phyloP scores from a whole-genome alignment of 1,139 yeast species.

The Scheffersomyces lignicola region DNA sequence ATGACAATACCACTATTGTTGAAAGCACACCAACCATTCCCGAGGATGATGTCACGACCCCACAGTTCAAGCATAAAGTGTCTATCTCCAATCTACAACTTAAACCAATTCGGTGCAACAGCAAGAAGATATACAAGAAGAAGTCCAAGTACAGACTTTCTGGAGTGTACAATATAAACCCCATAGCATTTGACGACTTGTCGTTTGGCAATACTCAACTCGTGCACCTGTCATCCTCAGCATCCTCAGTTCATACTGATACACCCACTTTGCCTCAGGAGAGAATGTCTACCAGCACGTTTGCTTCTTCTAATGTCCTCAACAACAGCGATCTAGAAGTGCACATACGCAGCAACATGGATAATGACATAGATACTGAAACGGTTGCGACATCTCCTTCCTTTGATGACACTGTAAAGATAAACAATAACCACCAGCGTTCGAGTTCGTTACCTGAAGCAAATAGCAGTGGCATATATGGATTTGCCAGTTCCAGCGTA shows the following conservation, averaged over 20 bases:
- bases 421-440: conserved; percentile 9
- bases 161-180: conserved; percentile 39
- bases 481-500: neutral
- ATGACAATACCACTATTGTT: neutral
- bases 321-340: conserved; percentile 4
- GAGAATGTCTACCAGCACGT: conserved; percentile 1
- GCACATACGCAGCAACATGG: neutral
- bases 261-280: conserved; percentile 2
- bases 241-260: neutral
- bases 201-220: neutral
- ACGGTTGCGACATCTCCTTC: conserved; percentile 18
- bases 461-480: conserved; percentile 7
- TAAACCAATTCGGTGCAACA: conserved; percentile 42
- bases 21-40: conserved; percentile 9
- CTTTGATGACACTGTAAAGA: neutral
- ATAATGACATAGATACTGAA: conserved; percentile 4
- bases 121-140: conserved; percentile 36
- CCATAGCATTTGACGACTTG: conserved; percentile 24
- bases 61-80: conserved; percentile 20
- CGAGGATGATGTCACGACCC: conserved; percentile 10
- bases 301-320: conserved; percentile 4
- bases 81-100: conserved; percentile 41
- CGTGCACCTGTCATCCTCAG: neutral
- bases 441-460: conserved; percentile 27
- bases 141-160: conserved; percentile 44